Evolutionary conservation across 805 yeast species (phyloP).

Genomic region (Yamadazyma sp.): DNA sequence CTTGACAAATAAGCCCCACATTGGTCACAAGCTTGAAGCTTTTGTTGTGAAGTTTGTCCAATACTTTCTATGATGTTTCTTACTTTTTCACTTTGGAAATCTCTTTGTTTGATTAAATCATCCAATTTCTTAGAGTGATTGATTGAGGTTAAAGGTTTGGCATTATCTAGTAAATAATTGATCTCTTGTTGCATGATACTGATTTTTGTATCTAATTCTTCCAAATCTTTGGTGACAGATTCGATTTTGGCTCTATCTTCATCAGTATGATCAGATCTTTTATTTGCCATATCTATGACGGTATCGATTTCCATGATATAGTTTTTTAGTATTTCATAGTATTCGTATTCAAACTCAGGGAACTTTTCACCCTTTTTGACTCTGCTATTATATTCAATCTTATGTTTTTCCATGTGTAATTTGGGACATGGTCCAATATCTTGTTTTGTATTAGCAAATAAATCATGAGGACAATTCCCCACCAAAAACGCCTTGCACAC

Average conservation of each 20-base stretch:
- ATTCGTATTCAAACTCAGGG: constrained; percentile 50
- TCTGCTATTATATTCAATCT: constrained; percentile 61
- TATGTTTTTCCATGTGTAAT: constrained; percentile 71
- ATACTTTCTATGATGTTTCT: constrained; percentile 63
- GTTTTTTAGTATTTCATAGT: constrained; percentile 46
- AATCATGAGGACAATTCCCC: constrained; percentile 82
- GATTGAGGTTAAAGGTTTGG: constrained; percentile 51
- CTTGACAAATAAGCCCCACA: constrained; percentile 89
- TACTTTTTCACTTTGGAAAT: constrained; percentile 51
- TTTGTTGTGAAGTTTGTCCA: constrained; percentile 86
- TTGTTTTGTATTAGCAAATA: constrained; percentile 78
- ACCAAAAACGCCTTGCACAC: constrained; percentile 82
- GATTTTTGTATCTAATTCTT: constrained; percentile 57
- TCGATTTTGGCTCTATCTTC: constrained; percentile 66
- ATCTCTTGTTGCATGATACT: constrained; percentile 69
- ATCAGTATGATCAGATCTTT: constrained; percentile 66
- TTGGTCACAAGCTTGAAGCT: constrained; percentile 81
- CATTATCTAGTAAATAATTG: constrained; percentile 45
- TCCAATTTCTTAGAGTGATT: constrained; percentile 47
- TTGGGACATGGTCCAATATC: constrained; percentile 78
- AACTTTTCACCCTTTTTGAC: constrained; percentile 41
- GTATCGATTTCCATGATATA: constrained; percentile 65
- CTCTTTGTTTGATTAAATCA: constrained; percentile 46
- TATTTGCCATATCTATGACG: constrained; percentile 59
- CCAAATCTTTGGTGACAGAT: constrained; percentile 54